Base-by-base conservation (phyloP, 768 basidiomycete genomes). In the Macrolepiota albuminosa region DNA sequence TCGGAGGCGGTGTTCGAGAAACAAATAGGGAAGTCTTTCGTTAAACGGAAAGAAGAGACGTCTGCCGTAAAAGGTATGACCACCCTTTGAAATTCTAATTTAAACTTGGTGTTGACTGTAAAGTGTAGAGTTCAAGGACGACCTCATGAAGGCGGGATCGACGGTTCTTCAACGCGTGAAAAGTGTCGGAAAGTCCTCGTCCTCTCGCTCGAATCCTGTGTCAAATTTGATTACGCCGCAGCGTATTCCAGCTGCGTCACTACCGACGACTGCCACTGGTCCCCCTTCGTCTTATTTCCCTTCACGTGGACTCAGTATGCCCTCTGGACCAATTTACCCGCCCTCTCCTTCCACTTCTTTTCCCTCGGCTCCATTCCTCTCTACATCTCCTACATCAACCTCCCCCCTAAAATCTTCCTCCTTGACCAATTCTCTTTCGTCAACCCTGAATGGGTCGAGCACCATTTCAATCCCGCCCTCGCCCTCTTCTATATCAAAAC, bases 131-230 rank as follows among this genome's bases (percentile, higher is more conserved):
- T 64, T 72, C 29, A 70, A 68, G 47, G 61, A 65, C 9, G 70
- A 75, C 39, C 54, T 75, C 16, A 55, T 69, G 63, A 71, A 81
- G 67, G 72, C 78, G 66, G 57, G 79, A 63, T 69, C 67, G 42
- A 73, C 69, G 16, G 74, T 80, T 13, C 74, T 82, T 14, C 70
- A 74, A 58, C 78, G 80, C 16, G 75, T 75, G 1, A 64, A 67
- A 34, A 76, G 75, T 54, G 75, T 76, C 6, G 67, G 70, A 34
- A 71, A 72, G 36, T 67, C 64, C 1, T 57, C 63, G 21, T 40
- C 67, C 40, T 13, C 69, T 3, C 16, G 63, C 60, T 52, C 57
- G 42, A 36, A 31, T 65, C 45, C 56, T 58, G 29, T 58, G 55
- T 36, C 62, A 33, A 60, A 62, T 29, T 50, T 54, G 46, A 39